Evolutionary conservation across 2,329 filamentous ascomycete genomes (phyloP).

Genomic region (Cryoendolithus antarcticus): DNA sequence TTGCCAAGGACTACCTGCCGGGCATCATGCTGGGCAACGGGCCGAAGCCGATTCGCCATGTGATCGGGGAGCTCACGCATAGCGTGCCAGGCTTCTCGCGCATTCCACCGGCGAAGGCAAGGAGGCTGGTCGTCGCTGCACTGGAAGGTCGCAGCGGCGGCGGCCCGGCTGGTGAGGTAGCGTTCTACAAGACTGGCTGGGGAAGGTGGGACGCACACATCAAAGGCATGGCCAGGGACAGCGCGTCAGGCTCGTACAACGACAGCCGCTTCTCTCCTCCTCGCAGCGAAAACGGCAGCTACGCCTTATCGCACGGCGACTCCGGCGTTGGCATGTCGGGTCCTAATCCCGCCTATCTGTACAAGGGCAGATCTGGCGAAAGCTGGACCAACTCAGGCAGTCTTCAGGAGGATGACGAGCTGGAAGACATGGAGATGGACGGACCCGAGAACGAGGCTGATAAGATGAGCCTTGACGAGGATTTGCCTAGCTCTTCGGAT

Average conservation of each 20-base stretch:
- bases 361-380: constrained; percentile 33
- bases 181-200: constrained; percentile 95
- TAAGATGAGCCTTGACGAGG: constrained; percentile 78
- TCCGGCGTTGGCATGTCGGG: constrained; percentile 21
- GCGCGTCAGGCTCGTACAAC: constrained; percentile 26
- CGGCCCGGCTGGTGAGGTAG: constrained; percentile 54
- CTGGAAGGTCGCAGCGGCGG: constrained; percentile 64
- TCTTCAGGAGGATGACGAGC: constrained; percentile 51
- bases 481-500: constrained; percentile 39
- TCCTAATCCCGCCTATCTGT: constrained; percentile 16
- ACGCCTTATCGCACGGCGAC: constrained; percentile 22
- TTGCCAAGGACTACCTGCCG: constrained; percentile 82
- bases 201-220: constrained; percentile 83
- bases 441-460: constrained; percentile 80
- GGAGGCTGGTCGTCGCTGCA: constrained; percentile 82
- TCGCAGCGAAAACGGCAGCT: constrained; percentile 34
- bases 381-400: constrained; percentile 55
- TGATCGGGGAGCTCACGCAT: constrained; percentile 88
- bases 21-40: constrained; percentile 83
- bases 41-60: constrained; percentile 83
- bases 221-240: constrained; percentile 38
- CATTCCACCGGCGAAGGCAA: constrained; percentile 79
- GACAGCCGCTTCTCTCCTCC: constrained; percentile 34
- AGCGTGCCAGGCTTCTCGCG: constrained; percentile 85
- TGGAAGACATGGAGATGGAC: constrained; percentile 39